Evolutionary conservation across 2,329 filamentous ascomycete species (phyloP), one percentile per base, ranked within the genome.

Genomic region (Chaetomiaceae sp.): DNA sequence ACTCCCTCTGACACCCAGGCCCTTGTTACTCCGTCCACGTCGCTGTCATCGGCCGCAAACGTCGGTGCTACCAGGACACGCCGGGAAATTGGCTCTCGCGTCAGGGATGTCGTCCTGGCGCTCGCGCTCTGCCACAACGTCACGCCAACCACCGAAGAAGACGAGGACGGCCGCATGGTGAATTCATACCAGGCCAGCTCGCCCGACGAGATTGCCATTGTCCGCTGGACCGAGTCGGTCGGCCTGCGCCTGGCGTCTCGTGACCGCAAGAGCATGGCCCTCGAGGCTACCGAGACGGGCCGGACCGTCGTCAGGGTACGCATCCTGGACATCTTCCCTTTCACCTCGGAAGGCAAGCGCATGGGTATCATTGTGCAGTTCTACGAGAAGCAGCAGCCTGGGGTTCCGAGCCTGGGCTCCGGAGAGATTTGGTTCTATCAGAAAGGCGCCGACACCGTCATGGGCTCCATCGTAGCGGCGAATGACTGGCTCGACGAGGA

Each of bases 401-500:
- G 78, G 1, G 62, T 67, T 6, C 71, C 74, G 0, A 71, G 73
- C 36, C 71, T 82, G 11, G 75, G 77, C 11, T 77, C 77, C 43
- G 84, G 88, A 14, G 92, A 97, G 66, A 92, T 97, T 27, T 96
- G 92, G 88, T 99, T 99, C 72, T 97, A 92, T 66, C 91, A 99
- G 65, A 99, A 99, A 71, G 94, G 94, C 57, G 95, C 94, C 3
- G 95, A 99, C 68, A 97, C 94, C 0, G 92, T 99, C 59, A 99
- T 99, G 95, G 83, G 86, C n/a, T 81, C 86, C 3, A 97, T 99
- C 60, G 94, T 99, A 33, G 89, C 88, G 7, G 84, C 91, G 17
- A 99, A 97, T 66, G 94, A 99, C 73, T 99, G 94, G 95, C 83
- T 99, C 0, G 94, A 99, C 62, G 94, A 99, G 69, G 94, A 99